Conservation (phyloP, 1,284 basidiomycete species). For the Schizopora paradoxa region DNA sequence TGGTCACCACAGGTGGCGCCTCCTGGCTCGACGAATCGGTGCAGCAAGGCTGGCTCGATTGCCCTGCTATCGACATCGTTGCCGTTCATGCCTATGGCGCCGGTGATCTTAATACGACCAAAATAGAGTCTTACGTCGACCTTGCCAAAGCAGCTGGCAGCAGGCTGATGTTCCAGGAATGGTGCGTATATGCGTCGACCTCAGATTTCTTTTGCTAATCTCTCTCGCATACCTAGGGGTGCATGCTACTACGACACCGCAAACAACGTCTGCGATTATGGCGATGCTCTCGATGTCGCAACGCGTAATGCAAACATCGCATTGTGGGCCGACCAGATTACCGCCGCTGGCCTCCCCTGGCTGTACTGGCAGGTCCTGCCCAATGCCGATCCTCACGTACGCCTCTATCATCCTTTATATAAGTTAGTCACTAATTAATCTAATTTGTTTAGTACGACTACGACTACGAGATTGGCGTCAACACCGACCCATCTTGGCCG, state of each 20-base stretch:
- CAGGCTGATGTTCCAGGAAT: slow-evolving; percentile 34
- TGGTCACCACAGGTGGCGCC: slow-evolving; percentile 36
- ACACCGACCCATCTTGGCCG: slow-evolving; percentile 19
- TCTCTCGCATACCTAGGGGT: slow-evolving; percentile 23
- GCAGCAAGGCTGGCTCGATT: slow-evolving; percentile 30
- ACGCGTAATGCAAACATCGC: slow-evolving; percentile 29
- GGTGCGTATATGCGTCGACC: slow-evolving; percentile 21
- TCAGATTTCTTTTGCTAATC: neutral
- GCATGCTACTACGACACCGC: slow-evolving; percentile 31
- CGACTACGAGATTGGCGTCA: slow-evolving; percentile 16
- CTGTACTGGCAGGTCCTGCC: slow-evolving; percentile 26
- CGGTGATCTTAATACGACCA: slow-evolving; percentile 27
- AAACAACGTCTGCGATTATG: slow-evolving; percentile 28
- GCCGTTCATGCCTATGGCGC: slow-evolving; percentile 37
- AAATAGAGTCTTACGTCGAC: slow-evolving; percentile 28
- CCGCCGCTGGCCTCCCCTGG: slow-evolving; percentile 24
- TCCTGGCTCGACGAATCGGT: slow-evolving; percentile 33
- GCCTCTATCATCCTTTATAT: neutral
- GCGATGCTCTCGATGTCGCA: slow-evolving; percentile 20
- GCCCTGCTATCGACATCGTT: slow-evolving; percentile 32
- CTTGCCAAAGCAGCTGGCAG: slow-evolving; percentile 29
- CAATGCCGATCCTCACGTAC: slow-evolving; percentile 20
- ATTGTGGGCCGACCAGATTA: slow-evolving; percentile 30
- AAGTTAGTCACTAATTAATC: neutral
- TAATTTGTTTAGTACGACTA: slow-evolving; percentile 14